Percentiles rank a stretch among this genome's conserved stretches.
These are phyloP conservation scores for Sarocladium oryzae DNA, from an alignment of 2,329 filamentous ascomycete species.

Conservation along the genomic window DNA sequence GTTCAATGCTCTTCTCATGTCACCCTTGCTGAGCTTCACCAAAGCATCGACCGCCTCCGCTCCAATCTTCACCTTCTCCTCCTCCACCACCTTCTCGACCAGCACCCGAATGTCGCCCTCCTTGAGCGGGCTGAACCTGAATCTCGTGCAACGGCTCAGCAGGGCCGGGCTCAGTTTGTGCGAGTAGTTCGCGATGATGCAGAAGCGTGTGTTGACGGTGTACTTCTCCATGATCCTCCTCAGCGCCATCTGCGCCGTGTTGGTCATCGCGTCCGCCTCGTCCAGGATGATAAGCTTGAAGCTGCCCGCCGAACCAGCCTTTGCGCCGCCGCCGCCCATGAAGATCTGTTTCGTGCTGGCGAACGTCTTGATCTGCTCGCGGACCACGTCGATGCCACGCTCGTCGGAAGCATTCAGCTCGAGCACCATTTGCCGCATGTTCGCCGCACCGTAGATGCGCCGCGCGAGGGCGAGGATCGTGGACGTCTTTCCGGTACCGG, in stretches of 20 bases:
- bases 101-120: slow-evolving; percentile 76
- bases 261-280: slow-evolving; percentile 99
- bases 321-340: slow-evolving; percentile 47
- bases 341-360: slow-evolving; percentile 98
- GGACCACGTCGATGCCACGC: slow-evolving; percentile 93
- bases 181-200: slow-evolving; percentile 97
- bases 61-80: slow-evolving; percentile 80
- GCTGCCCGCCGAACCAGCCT: slow-evolving; percentile 50
- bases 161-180: slow-evolving; percentile 94
- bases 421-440: slow-evolving; percentile 97
- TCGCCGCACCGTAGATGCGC: slow-evolving; percentile 83
- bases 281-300: slow-evolving; percentile 98
- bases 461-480: slow-evolving; percentile 90
- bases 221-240: slow-evolving; percentile 99
- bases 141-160: slow-evolving; percentile 87
- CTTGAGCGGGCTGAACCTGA: slow-evolving; percentile 90
- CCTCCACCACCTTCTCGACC: slow-evolving; percentile 83
- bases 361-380: slow-evolving; percentile 99
- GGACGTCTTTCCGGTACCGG: slow-evolving; percentile 95
- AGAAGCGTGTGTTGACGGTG: slow-evolving; percentile 94
- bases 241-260: slow-evolving; percentile 94
- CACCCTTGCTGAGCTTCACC: slow-evolving; percentile 82
- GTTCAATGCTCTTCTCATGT: slow-evolving; percentile 92
- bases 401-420: slow-evolving; percentile 98
- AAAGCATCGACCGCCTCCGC: slow-evolving; percentile 75